Evolutionary conservation across 1,139 yeast genomes (phyloP), one percentile per base, ranked within the genome.

Genomic region (Hyphopichia pseudoburtonii): DNA sequence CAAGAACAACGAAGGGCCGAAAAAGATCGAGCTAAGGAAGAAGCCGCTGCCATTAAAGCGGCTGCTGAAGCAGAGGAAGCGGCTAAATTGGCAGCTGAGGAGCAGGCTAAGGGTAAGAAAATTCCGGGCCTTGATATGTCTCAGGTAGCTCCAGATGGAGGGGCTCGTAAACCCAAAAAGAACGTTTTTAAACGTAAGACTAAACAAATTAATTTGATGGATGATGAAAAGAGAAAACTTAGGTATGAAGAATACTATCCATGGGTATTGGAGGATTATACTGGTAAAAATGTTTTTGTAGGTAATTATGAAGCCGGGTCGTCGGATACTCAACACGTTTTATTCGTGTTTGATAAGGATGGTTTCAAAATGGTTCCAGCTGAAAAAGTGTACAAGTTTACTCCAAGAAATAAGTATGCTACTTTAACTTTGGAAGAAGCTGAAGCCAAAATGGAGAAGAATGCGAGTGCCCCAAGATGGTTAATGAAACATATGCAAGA

Each of bases 221-320:
- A 87, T 52, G 97, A 89, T 49, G 78, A 77, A 9, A 90, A 88
- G 44, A 76, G 94, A 44, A 84, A 80, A 54, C 66, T 92, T 46
- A 73, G 97, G 52, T 92, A 90, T 56, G 98, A 92, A 62, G 98
- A 92, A 62, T 88, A 84, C 56, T 90, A 87, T 51, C 98, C 98
- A 0, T 92, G 98, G 98, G 95, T 94, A 15, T 70, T 94, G 73
- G 97, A 90, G 64, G 98, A 94, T 63, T 90, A 86, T 59, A 96
- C 88, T 50, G 96, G 96, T 38, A 76, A 80, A 44, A 90, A 92
- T 57, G 94, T 95, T 1, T 92, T 87, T 84, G 97, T 90, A 17
- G 97, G 98, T 25, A 86, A 85, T 50, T 90, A 87, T 62, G 98
- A 92, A 64, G 98, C 97, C 1, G 95, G 94, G 9, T 86, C 86